Evolutionary conservation across 768 basidiomycete species (phyloP).

Genomic region (Kwoniella newhampshirensis): DNA sequence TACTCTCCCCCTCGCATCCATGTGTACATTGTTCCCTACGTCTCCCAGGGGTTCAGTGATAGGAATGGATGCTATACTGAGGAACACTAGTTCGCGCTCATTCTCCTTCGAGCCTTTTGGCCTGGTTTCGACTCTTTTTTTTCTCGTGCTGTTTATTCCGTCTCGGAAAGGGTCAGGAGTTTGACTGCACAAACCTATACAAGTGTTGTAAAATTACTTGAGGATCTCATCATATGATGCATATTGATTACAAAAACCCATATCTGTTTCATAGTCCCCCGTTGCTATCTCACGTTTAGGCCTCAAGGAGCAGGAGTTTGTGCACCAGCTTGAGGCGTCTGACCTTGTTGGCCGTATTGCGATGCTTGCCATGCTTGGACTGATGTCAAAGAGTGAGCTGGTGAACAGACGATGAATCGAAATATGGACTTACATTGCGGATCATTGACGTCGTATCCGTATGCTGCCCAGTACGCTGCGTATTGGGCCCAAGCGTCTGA

Average conservation of each 20-base stretch:
- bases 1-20: slow-evolving; percentile 6
- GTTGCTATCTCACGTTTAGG: neutral
- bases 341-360: slow-evolving; percentile 42
- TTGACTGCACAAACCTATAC: slow-evolving; percentile 3
- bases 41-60: slow-evolving; percentile 39
- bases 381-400: slow-evolving; percentile 13
- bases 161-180: slow-evolving; percentile 3
- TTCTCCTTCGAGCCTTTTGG: neutral
- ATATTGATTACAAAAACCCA: no score
- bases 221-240: neutral
- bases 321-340: slow-evolving; percentile 22
- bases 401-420: no score
- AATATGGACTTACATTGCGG: slow-evolving; percentile 44
- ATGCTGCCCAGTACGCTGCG: slow-evolving; percentile 51
- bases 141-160: neutral
- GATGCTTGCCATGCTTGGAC: slow-evolving; percentile 51
- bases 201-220: neutral
- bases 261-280: neutral
- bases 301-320: slow-evolving; percentile 7
- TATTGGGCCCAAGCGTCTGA: slow-evolving; percentile 46
- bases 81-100: slow-evolving; percentile 31
- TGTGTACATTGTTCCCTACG: slow-evolving; percentile 42
- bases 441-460: slow-evolving; percentile 53
- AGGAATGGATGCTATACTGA: slow-evolving; percentile 45
- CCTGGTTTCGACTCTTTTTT: slow-evolving; percentile 3